Percentiles rank a stretch among this genome's conserved stretches.
Conservation (phyloP, 306 rosid genomes). For the Cajanus cajan region DNA sequence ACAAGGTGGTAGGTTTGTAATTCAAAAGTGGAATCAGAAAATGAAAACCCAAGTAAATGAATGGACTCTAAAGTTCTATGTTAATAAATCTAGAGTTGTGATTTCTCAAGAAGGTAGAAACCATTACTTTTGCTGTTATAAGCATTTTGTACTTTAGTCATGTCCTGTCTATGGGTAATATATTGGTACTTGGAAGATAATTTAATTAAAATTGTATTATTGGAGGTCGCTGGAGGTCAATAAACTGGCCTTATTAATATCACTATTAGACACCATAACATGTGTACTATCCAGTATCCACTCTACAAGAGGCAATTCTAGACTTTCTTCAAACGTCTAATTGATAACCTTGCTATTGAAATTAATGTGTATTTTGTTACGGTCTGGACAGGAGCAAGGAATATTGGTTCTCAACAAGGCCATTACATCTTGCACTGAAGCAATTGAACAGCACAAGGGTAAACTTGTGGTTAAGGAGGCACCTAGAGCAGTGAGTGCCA, state of each 20-base stretch:
- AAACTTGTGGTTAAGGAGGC: conserved; percentile 83
- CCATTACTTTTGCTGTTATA: background rate
- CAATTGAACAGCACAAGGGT: conserved; percentile 85
- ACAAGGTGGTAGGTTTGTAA: too few relatives aligned
- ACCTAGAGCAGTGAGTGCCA: conserved; percentile 87
- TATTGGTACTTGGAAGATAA: background rate
- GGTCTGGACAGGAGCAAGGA: conserved; percentile 79
- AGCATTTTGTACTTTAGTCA: background rate
- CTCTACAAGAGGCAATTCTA: background rate
- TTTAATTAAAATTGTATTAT: background rate
- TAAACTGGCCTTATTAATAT: background rate
- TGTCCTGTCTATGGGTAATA: background rate
- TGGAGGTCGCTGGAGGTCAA: background rate
- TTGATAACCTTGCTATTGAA: background rate
- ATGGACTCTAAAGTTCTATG: background rate
- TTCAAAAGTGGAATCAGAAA: too few relatives aligned
- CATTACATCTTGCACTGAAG: conserved; percentile 65
- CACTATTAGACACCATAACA: background rate
- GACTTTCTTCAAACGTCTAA: background rate
- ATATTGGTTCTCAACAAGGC: conserved; percentile 74
- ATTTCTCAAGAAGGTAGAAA: background rate
- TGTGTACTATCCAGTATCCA: background rate
- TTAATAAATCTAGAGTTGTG: background rate
- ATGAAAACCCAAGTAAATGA: too few relatives aligned
- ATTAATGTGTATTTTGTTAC: conserved; percentile 6